These are phyloP conservation scores for Solanum microdontum DNA, from an alignment of 257 asterid species.

Conservation along the genomic window DNA sequence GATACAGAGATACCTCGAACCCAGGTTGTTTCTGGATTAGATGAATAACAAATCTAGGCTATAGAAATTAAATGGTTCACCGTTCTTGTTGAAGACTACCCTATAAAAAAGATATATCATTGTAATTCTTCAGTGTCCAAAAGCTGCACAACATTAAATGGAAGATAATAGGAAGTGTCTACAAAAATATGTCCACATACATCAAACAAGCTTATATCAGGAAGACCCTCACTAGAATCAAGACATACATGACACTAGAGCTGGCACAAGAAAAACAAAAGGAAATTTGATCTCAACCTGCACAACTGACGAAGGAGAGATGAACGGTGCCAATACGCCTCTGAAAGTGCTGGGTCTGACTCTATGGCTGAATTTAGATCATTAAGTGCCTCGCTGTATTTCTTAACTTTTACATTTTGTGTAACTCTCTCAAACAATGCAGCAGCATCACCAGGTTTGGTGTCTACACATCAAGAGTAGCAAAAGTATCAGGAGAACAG, in stretches of 20 bases:
- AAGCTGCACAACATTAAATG: background rate
- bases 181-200: background rate
- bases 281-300: conserved; percentile 33
- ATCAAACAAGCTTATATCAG: background rate
- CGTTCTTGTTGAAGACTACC: background rate
- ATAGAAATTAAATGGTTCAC: background rate
- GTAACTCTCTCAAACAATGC: conserved; percentile 67
- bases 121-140: background rate
- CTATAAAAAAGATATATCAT: background rate
- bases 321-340: conserved; percentile 74
- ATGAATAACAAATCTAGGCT: background rate
- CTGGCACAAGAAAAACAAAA: background rate
- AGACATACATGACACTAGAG: background rate
- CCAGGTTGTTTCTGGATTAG: background rate
- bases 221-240: background rate
- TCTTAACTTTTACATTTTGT: conserved; percentile 65
- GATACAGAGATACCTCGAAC: background rate
- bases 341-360: conserved; percentile 72
- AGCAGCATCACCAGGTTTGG: conserved; percentile 58
- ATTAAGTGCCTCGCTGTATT: conserved; percentile 73
- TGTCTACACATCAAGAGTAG: conserved; percentile 29
- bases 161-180: background rate
- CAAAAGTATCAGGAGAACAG: background rate
- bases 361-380: conserved; percentile 83
- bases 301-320: conserved; percentile 73